Evolutionary conservation across 2,329 filamentous ascomycete genomes (phyloP), one percentile per base, ranked within the genome.

Genomic region (Fusarium euwallaceae): DNA sequence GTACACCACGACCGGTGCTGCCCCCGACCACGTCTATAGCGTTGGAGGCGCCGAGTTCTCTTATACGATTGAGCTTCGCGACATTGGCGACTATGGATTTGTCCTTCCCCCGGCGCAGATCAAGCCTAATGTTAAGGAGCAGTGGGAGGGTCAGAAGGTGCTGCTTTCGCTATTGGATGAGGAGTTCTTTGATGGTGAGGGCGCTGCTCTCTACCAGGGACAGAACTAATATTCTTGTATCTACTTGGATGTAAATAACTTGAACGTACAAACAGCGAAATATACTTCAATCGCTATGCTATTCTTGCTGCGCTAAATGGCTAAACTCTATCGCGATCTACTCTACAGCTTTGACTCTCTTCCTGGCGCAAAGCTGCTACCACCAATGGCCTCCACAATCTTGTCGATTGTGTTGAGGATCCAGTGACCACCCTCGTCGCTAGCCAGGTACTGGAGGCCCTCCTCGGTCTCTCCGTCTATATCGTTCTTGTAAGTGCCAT

Each of bases 401-500:
- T 74, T 78, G 71, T 88, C 86, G 12, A 88, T 83, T 3, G 83
- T 84, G 68, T 73, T 80, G 71, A 88, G 61, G 29, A 88, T 77
- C 86, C 86, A 88, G 77, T 86, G 84, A 17, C 83, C 80, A 10
- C 86, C 86, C 77, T 87, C 85, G 32, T 88, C 84, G 4, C 79
- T 81, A 1, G 85, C 85, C 72, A 88, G 55, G 82, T 85, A 86
- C 61, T 75, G 67, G n/a, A 80, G 78, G 3, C 66, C 76, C 70
- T 84, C 81, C 36, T 84, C 80, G 3, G 78, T 83, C 69, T 81
- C 81, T 0, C 76, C 78, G 48, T 81, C 79, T 27, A 74, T 77
- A 37, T 83, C 83, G 11, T 71, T 75, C 74, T 76, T 77, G 83
- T 87, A 88, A 22, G 85, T 86, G 1, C 92, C 93, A 81, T 95